Evolutionary conservation across 352 stramenopile genomes (phyloP).

Genomic region (Phytophthora pini): DNA sequence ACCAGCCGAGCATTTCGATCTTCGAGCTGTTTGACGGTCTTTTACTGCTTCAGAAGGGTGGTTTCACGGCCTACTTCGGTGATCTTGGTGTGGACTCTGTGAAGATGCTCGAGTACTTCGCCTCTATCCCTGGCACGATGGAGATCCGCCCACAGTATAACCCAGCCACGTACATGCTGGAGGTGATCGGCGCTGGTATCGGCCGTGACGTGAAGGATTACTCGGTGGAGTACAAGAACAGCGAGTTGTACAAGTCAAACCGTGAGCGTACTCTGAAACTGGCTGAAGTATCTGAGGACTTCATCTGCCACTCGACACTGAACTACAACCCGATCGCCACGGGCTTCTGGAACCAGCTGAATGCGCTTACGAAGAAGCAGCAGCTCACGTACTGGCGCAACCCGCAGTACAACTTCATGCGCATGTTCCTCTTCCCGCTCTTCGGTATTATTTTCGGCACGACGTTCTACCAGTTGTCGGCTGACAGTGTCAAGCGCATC

Average conservation of each 20-base stretch:
- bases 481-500: slow-evolving; percentile 38
- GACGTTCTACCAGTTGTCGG: slow-evolving; percentile 59
- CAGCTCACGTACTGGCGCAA: slow-evolving; percentile 60
- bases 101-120: slow-evolving; percentile 91
- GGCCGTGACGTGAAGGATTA: slow-evolving; percentile 24
- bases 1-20: slow-evolving; percentile 81
- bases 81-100: slow-evolving; percentile 80
- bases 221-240: slow-evolving; percentile 24
- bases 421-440: slow-evolving; percentile 56
- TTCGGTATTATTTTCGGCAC: slow-evolving; percentile 62
- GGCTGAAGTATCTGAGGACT: slow-evolving; percentile 44
- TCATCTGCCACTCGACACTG: slow-evolving; percentile 51
- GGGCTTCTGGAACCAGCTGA: slow-evolving; percentile 20
- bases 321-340: slow-evolving; percentile 51
- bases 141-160: slow-evolving; percentile 29
- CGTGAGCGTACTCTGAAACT: slow-evolving; percentile 40
- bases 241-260: slow-evolving; percentile 13
- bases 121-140: slow-evolving; percentile 71
- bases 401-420: slow-evolving; percentile 62
- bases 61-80: slow-evolving; percentile 84
- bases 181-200: slow-evolving; percentile 22
- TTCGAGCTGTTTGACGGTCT: slow-evolving; percentile 94
- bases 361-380: slow-evolving; percentile 42
- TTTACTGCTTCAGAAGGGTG: slow-evolving; percentile 78
- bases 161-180: slow-evolving; percentile 21